Evolutionary conservation across 768 basidiomycete genomes (phyloP), one percentile per base, ranked within the genome.

Genomic region (Leccinum variicolor): DNA sequence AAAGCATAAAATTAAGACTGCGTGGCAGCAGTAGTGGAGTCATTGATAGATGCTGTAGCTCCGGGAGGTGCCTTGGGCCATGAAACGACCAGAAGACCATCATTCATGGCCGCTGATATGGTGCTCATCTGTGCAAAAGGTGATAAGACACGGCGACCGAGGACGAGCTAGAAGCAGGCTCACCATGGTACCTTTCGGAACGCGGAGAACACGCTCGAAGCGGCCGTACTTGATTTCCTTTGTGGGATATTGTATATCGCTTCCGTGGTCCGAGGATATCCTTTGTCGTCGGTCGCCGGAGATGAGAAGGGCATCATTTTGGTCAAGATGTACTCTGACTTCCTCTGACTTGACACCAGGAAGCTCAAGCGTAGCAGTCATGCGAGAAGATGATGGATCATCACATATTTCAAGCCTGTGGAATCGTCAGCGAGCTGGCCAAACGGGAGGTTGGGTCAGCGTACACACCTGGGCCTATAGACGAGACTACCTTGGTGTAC

Each of bases 161-260:
- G 36, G 34, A 56, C 23, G 43, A 54, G 41, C 52, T 41, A 43
- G 43, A 41, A 36, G 14, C 25, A 26, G 19, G 54, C 69, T 62
- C 34, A 71, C 77, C 66, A 75, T 69, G 14, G 73, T 74, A 10
- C 76, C 75, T 19, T 65, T 60, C 23, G 77, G 77, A 50, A 78
- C 66, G 25, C 62, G 56, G 19, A 78, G 64, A 6, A 66, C 65
- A 51, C 77, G 75, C 53, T 68, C 67, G 45, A 77, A 77, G 53
- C 62, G 63, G 49, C 77, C 77, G 48, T 75, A 77, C 52, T 74
- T 75, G 55, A 78, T 71, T 62, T 78, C 77, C 56, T 69, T 73
- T 51, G 69, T 58, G 21, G 61, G 69, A 56, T 69, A 77, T 3
- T 53, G 68, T 0, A 64, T 58, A 28, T 62, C 52, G 23, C 45